Evolutionary conservation across 1,284 basidiomycete genomes (phyloP), one percentile per base, ranked within the genome.

Genomic region (Fereydounia khargensis): DNA sequence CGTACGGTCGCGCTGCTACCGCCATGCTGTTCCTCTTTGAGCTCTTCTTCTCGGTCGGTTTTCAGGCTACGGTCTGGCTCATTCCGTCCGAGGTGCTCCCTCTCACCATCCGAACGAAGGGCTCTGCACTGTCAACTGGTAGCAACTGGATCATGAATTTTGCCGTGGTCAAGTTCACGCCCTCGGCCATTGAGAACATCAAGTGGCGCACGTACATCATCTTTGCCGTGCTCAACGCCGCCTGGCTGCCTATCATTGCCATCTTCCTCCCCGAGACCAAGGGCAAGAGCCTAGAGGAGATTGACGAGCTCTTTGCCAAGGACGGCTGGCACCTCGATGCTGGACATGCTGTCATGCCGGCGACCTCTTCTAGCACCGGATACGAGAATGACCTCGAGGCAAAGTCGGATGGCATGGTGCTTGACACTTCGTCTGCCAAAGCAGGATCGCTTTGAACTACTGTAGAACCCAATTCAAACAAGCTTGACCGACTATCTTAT

Each of bases 171-270:
- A 57, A 63, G 44, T 58, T 68, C 36, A 65, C 65, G 13, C 65
- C 65, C 3, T 28, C 78, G 4, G 81, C 80, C 0, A 79, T 82
- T 42, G 74, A 77, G n/a, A 81, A 81, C 64, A 82, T 86, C 23
- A 23, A 40, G 38, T 61, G 44, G 42, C 45, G 35, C 42, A 61
- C 58, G 4, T 56, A 56, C 42, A 75, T 75, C 53, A 46, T 77
- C 44, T n/a, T n/a, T n/a, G n/a, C n/a, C n/a, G n/a, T n/a, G n/a
- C n/a, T n/a, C n/a, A n/a, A n/a, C n/a, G n/a, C n/a, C n/a, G n/a
- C n/a, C n/a, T n/a, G n/a, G n/a, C n/a, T n/a, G n/a, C n/a, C n/a
- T 11, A 23, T 66, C 11, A 51, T 54, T 23, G 19, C 42, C 9
- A 45, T 58, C 19, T 60, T 53, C 47, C 42, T 54, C 10, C 68